Conservation (phyloP, 148 eudicot species). For the Tetragonia tetragonoides region DNA sequence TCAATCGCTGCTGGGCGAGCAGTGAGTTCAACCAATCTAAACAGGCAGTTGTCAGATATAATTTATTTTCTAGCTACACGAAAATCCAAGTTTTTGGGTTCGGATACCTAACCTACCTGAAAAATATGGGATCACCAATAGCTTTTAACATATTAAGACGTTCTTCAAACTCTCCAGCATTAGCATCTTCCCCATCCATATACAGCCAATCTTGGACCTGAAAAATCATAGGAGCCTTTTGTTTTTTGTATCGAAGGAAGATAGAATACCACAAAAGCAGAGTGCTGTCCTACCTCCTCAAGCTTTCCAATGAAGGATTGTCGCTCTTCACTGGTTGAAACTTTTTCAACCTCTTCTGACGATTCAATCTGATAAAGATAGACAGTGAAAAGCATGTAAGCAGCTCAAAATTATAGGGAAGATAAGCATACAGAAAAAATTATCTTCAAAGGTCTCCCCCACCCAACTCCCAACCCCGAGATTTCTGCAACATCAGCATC, state of each 20-base stretch:
- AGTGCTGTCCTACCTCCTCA: slow-evolving; percentile 61
- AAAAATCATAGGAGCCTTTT: slow-evolving; percentile 14
- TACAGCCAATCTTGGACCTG: slow-evolving; percentile 98
- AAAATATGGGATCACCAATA: slow-evolving; percentile 92
- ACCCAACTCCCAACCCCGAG: too few species aligned
- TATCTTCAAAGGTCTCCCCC: too few species aligned
- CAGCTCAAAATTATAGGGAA: not conserved
- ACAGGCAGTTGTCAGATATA: slow-evolving; percentile 19
- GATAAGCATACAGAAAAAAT: not conserved
- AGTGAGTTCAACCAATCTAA: slow-evolving; percentile 74
- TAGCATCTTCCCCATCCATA: slow-evolving; percentile 98
- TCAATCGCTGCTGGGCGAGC: slow-evolving; percentile 81
- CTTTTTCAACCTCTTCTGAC: slow-evolving; percentile 52
- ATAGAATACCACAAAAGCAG: not conserved
- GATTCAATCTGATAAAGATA: slow-evolving; percentile 58
- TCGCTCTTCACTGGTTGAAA: slow-evolving; percentile 72
- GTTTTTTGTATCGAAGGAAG: not conserved
- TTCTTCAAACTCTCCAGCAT: slow-evolving; percentile 75
- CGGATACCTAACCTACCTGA: slow-evolving; percentile 50
- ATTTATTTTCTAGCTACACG: not conserved
- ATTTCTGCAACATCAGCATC: too few species aligned
- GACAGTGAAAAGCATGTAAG: slow-evolving; percentile 11
- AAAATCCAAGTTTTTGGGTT: not conserved
- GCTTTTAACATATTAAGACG: slow-evolving; percentile 72
- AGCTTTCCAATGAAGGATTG: slow-evolving; percentile 73